These are phyloP conservation scores for Cyberlindnera japonica DNA, from an alignment of 805 yeast genomes.

Conservation along the genomic window DNA sequence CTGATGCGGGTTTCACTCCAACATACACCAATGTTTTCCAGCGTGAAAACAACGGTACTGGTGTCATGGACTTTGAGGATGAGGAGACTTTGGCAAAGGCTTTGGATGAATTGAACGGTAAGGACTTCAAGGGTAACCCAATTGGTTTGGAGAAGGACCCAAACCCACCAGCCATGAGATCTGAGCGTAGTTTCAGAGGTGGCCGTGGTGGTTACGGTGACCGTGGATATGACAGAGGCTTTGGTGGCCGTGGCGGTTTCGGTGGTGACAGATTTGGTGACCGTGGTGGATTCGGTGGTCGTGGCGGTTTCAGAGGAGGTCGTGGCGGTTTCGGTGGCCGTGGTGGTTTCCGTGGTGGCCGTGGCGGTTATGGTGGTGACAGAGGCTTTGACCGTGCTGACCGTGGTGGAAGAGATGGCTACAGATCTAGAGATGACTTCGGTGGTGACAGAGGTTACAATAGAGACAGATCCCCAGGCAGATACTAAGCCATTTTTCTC, in stretches of 20 bases:
- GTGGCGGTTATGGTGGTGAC: constrained; percentile 39
- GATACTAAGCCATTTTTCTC: constrained; percentile 41
- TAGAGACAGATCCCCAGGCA: constrained; percentile 75
- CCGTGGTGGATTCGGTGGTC: constrained; percentile 35
- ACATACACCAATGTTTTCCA: constrained; percentile 50
- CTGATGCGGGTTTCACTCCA: constrained; percentile 67
- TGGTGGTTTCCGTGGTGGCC: constrained; percentile 38
- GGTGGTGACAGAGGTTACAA: constrained; percentile 41
- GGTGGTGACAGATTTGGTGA: constrained; percentile 37
- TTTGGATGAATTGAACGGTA: constrained; percentile 65
- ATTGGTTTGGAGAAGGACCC: constrained; percentile 77
- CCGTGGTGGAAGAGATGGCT: constrained; percentile 49
- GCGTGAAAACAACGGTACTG: constrained; percentile 44
- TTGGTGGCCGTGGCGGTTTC: constrained; percentile 34
- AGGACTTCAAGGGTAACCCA: constrained; percentile 65
- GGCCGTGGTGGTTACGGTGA: constrained; percentile 34
- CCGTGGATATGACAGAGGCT: not conserved
- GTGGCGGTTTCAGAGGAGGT: constrained; percentile 41
- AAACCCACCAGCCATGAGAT: constrained; percentile 46
- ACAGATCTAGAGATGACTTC: constrained; percentile 10
- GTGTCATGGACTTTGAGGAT: constrained; percentile 46
- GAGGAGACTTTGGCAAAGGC: constrained; percentile 78
- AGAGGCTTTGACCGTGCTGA: constrained; percentile 31
- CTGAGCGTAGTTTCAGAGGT: constrained; percentile 43
- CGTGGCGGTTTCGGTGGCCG: constrained; percentile 37